These are phyloP conservation scores for Ophiostoma perfectum DNA, from an alignment of 2,329 filamentous ascomycete genomes.

Conservation along the genomic window DNA sequence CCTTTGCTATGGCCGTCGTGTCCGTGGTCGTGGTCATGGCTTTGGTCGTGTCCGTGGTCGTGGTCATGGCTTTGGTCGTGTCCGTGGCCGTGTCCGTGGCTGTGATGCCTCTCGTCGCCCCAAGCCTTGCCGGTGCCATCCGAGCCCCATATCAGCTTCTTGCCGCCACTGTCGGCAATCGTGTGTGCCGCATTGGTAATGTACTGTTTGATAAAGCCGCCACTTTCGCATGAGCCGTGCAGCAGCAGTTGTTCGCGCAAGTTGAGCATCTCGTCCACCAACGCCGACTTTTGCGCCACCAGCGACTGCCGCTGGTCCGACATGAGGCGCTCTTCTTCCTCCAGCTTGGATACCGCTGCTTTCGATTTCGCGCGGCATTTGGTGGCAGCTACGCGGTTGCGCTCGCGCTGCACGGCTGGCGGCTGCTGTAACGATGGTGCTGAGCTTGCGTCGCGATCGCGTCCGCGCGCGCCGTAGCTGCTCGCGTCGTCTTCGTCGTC, in stretches of 20 bases:
- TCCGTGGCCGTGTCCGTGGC: neutral
- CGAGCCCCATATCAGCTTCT: slow-evolving; percentile 22
- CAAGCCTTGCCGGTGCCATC: slow-evolving; percentile 21
- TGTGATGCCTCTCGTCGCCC: neutral
- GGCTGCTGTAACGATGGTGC: neutral
- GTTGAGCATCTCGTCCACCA: slow-evolving; percentile 32
- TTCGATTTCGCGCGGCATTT: slow-evolving; percentile 33
- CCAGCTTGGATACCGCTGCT: slow-evolving; percentile 28
- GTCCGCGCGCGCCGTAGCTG: neutral
- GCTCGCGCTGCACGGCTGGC: slow-evolving; percentile 23
- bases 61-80: neutral
- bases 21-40: neutral
- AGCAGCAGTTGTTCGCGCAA: slow-evolving; percentile 32
- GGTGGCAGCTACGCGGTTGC: slow-evolving; percentile 32
- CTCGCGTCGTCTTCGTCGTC: slow-evolving; percentile 5
- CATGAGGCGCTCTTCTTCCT: slow-evolving; percentile 27
- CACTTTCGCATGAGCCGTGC: slow-evolving; percentile 30
- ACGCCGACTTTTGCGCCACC: slow-evolving; percentile 24
- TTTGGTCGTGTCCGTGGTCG: neutral
- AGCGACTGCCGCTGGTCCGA: slow-evolving; percentile 26
- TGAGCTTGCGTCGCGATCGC: slow-evolving; percentile 7
- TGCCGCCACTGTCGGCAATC: slow-evolving; percentile 23
- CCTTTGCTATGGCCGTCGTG: neutral
- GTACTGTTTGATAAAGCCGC: slow-evolving; percentile 31
- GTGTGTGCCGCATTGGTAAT: slow-evolving; percentile 27